Percentiles rank a stretch among this genome's conserved stretches.
phyloP scores from a whole-genome alignment of 345 rosid genomes.

The Turritis glabra region DNA sequence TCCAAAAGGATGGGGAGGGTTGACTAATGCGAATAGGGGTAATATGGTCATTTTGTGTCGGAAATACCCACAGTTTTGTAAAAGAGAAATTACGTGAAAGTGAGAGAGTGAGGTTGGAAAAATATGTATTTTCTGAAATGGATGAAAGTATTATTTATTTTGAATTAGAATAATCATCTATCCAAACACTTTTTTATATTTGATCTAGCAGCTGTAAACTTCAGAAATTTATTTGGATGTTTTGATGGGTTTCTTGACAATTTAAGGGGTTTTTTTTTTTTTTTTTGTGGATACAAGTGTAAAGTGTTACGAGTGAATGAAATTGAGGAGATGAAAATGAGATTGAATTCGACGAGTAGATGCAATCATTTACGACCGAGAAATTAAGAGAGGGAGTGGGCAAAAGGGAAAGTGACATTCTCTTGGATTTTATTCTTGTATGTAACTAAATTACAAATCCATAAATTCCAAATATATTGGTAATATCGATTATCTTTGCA shows the following conservation, averaged over 20 bases:
- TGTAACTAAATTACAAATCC: conserved; percentile 7
- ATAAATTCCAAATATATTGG: neutral
- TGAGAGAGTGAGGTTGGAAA: too few species aligned
- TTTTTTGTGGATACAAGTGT: neutral
- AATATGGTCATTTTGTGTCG: too few species aligned
- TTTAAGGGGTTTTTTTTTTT: too few species aligned
- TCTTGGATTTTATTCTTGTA: conserved; percentile 10
- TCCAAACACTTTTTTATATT: too few species aligned
- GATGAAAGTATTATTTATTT: neutral
- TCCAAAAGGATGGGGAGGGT: neutral
- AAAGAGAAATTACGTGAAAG: too few species aligned
- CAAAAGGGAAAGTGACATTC: conserved; percentile 20
- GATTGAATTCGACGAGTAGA: neutral
- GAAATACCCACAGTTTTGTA: too few species aligned
- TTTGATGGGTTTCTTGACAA: too few species aligned
- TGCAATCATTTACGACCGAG: conserved; percentile 25
- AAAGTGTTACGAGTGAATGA: neutral
- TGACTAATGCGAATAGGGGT: neutral
- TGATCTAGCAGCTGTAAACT: too few species aligned
- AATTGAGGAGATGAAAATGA: neutral
- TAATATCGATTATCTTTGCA: conserved; percentile 9
- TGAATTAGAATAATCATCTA: neutral
- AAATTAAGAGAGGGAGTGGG: conserved; percentile 26
- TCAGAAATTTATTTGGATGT: too few species aligned
- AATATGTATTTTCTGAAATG: too few species aligned